Percentiles rank a stretch among this genome's conserved stretches.
Conservation (phyloP, 2,329 filamentous ascomycete species). For the Mollisia scopiformis region DNA sequence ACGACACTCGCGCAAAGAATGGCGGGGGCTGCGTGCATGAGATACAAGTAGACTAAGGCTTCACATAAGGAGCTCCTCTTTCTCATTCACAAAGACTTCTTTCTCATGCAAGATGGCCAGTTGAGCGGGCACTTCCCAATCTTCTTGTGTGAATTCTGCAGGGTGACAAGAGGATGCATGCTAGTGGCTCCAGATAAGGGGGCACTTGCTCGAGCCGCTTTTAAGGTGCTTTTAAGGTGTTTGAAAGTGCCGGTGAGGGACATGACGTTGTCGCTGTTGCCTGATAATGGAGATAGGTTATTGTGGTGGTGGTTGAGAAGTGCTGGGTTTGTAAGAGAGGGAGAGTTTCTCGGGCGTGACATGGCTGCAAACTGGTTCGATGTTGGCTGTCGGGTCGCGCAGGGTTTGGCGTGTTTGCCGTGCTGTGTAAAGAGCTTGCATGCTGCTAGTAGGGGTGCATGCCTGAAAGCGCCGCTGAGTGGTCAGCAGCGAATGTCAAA, state of each 20-base stretch:
- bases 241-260: slow-evolving; percentile 1
- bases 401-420: too few relatives aligned
- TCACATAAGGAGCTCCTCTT: slow-evolving; percentile 3
- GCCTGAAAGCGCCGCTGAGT: not conserved
- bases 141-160: slow-evolving; percentile 12
- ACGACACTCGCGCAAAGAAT: slow-evolving; percentile 20
- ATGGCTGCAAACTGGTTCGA: slow-evolving; percentile 24
- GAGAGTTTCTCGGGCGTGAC: slow-evolving; percentile 3
- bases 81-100: slow-evolving; percentile 25
- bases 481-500: not conserved
- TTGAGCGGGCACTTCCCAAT: slow-evolving; percentile 1
- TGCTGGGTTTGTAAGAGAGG: slow-evolving; percentile 4
- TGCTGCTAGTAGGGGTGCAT: slow-evolving; percentile 12
- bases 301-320: slow-evolving; percentile 23
- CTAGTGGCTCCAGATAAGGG: slow-evolving; percentile 13
- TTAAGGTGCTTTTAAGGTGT: too few relatives aligned
- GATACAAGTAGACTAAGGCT: slow-evolving; percentile 4
- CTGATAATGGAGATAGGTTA: slow-evolving; percentile 2
- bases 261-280: slow-evolving; percentile 19
- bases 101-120: slow-evolving; percentile 16
- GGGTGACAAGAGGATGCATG: slow-evolving; percentile 12
- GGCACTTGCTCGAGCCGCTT: slow-evolving; percentile 14
- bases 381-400: slow-evolving; percentile 13
- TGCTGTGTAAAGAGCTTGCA: slow-evolving; percentile 34
- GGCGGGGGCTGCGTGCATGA: slow-evolving; percentile 25